phyloP scores from a whole-genome alignment of 163 green algal genomes.

The Chloroidium sp. region DNA sequence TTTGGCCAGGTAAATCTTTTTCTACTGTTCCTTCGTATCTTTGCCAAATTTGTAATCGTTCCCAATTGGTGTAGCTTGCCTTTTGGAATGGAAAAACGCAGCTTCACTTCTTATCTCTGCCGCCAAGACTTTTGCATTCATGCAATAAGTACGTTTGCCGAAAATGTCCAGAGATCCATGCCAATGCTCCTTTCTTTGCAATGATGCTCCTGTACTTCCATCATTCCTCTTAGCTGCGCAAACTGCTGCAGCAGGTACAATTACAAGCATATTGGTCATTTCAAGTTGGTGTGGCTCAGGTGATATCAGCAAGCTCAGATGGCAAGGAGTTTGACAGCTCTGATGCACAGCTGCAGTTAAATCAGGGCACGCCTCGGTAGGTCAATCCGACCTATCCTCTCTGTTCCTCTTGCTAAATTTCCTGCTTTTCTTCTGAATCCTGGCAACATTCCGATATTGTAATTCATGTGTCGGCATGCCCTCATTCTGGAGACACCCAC shows the following conservation, averaged over 20 bases:
- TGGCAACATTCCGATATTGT: background rate
- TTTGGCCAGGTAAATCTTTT: constrained; percentile 59
- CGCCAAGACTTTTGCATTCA: too few relatives aligned
- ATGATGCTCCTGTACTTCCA: background rate
- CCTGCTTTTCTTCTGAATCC: background rate
- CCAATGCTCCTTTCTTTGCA: too few relatives aligned
- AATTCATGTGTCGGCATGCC: background rate
- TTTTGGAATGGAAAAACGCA: too few relatives aligned
- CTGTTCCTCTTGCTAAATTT: background rate
- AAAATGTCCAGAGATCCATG: too few relatives aligned
- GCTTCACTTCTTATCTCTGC: too few relatives aligned
- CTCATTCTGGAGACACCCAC: background rate
- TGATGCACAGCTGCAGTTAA: constrained; percentile 74
- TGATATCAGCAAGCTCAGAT: constrained; percentile 41
- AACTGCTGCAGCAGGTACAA: background rate
- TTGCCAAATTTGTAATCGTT: too few relatives aligned
- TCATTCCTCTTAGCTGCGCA: background rate
- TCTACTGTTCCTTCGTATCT: background rate
- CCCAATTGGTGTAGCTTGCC: too few relatives aligned
- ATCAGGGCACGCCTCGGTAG: constrained; percentile 54
- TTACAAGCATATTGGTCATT: background rate
- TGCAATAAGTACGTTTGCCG: too few relatives aligned
- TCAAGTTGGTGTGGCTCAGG: constrained; percentile 13
- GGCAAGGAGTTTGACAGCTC: constrained; percentile 59
- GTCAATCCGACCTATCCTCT: background rate